phyloP scores from a whole-genome alignment of 495 filamentous ascomycete genomes.

The Amniculicola lignicola region DNA sequence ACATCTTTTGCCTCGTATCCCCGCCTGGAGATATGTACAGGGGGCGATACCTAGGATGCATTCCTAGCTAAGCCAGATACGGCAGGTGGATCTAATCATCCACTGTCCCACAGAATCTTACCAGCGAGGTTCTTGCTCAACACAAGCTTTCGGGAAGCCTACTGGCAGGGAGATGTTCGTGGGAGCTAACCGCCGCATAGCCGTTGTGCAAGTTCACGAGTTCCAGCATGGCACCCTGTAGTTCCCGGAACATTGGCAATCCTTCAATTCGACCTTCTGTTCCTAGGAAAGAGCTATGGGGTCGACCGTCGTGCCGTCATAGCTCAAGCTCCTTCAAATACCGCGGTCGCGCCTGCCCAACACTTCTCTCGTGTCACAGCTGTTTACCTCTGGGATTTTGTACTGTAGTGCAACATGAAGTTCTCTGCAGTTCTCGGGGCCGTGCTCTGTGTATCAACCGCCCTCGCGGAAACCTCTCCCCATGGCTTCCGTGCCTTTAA shows the following conservation, averaged over 20 bases:
- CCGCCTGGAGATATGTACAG: too few relatives aligned
- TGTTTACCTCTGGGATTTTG: background rate
- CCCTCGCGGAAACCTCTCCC: constrained; percentile 14
- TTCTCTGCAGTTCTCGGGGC: constrained; percentile 13
- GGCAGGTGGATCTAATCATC: too few relatives aligned
- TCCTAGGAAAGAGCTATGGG: constrained; percentile 22
- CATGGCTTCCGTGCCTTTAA: constrained; percentile 12
- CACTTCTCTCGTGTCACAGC: background rate
- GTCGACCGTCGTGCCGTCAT: constrained; percentile 16
- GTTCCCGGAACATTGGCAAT: too few relatives aligned
- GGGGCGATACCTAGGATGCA: too few relatives aligned
- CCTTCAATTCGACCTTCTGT: constrained; percentile 21
- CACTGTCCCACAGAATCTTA: too few relatives aligned
- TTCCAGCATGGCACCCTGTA: too few relatives aligned
- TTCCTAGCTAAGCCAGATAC: too few relatives aligned
- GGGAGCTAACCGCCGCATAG: background rate
- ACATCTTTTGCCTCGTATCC: too few relatives aligned
- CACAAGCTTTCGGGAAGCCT: too few relatives aligned
- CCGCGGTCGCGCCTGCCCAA: background rate
- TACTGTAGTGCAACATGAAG: constrained; percentile 22
- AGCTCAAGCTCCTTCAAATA: constrained; percentile 24
- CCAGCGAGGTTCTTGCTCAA: too few relatives aligned
- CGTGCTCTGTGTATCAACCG: constrained; percentile 24
- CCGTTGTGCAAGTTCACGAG: background rate
- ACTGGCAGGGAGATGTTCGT: too few relatives aligned